A percentile compares a stretch with the other conserved stretches of the same genome.
Evolutionary conservation across 345 rosid genomes (phyloP).

Genomic region (Rhodamnia argentea): DNA sequence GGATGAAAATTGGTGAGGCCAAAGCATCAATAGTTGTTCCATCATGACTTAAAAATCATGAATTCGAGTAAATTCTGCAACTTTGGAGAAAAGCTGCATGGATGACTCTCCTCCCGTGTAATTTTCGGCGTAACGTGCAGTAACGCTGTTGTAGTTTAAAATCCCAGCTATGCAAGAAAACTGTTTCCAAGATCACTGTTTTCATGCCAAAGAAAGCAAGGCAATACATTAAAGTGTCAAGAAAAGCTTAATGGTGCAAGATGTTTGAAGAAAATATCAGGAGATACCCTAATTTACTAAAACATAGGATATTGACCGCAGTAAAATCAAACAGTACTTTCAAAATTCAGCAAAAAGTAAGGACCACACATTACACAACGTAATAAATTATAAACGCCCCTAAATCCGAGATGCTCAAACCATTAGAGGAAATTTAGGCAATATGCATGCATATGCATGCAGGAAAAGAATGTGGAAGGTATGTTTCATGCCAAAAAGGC

Average conservation of each 20-base stretch:
- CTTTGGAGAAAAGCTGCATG: neutral
- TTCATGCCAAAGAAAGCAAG: neutral
- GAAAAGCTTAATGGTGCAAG: neutral
- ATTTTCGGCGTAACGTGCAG: neutral
- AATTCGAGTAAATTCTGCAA: neutral
- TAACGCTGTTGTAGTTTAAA: neutral
- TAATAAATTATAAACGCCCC: neutral
- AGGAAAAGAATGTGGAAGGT: neutral
- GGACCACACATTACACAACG: neutral
- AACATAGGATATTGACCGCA: neutral
- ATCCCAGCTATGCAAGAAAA: neutral
- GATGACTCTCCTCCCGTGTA: neutral
- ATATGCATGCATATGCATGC: neutral
- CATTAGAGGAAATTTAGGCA: neutral
- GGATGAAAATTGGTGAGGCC: neutral
- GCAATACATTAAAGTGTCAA: neutral
- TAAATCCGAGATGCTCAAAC: neutral
- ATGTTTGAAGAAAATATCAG: neutral
- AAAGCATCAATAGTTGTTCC: neutral
- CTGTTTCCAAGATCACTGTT: neutral
- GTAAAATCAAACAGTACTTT: neutral
- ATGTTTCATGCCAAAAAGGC: neutral
- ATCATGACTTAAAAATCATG: neutral
- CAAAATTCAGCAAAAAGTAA: neutral
- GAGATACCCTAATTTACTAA: neutral